Percentiles rank a stretch among this genome's conserved stretches.
Conservation (phyloP, 1,139 yeast genomes). For the Zygoascus meyerae region DNA sequence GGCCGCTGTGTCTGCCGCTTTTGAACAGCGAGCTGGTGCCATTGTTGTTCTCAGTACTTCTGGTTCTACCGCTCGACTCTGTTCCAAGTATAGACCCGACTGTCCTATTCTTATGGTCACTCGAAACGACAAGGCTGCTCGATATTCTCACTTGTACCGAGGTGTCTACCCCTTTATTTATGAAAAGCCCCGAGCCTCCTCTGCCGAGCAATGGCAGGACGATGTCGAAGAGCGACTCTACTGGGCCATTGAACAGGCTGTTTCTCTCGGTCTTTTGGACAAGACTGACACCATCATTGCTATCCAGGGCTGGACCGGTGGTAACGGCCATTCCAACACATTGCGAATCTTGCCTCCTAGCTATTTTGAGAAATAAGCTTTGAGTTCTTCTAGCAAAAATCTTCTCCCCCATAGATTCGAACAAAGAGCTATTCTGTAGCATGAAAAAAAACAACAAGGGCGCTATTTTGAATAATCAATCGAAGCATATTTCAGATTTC, state of each 20-base stretch:
- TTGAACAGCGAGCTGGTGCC: constrained; percentile 95
- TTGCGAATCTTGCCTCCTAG: constrained; percentile 50
- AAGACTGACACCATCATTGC: constrained; percentile 90
- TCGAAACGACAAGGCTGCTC: constrained; percentile 87
- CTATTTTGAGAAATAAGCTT: constrained; percentile 5
- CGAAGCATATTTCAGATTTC: constrained; percentile 1
- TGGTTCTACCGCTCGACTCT: constrained; percentile 92
- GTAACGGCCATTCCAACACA: constrained; percentile 98
- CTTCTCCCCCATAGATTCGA: no score
- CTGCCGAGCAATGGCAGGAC: constrained; percentile 73
- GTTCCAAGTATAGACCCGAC: constrained; percentile 95
- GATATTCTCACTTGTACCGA: constrained; percentile 93
- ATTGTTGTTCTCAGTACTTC: constrained; percentile 93
- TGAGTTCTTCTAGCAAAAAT: neutral
- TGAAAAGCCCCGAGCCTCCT: constrained; percentile 53
- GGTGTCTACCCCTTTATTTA: constrained; percentile 97
- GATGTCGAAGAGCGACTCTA: constrained; percentile 94
- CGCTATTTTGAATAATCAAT: no score
- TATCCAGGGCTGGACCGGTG: constrained; percentile 98
- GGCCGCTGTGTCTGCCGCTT: constrained; percentile 93
- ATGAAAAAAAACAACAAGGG: neutral
- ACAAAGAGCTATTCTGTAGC: neutral
- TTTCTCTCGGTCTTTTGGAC: constrained; percentile 75
- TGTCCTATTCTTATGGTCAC: constrained; percentile 98
- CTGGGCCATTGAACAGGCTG: constrained; percentile 90